Evolutionary conservation across 2,329 filamentous ascomycete genomes (phyloP).

Genomic region (Colletotrichum cereale): DNA sequence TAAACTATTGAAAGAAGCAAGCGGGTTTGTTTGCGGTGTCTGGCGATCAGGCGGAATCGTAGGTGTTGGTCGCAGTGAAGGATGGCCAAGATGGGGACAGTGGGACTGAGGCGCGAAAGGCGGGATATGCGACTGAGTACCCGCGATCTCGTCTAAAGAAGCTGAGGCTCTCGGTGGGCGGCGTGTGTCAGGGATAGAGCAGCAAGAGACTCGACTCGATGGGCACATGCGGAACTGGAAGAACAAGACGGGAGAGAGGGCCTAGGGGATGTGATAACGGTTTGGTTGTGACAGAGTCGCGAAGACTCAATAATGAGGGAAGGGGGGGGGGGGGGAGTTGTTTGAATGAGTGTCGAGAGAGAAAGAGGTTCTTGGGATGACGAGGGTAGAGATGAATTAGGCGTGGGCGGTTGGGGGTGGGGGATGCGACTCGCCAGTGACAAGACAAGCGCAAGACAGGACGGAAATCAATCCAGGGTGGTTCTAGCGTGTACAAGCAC

Average conservation of each 20-base stretch:
- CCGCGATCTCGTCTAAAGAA: slow-evolving; percentile 25
- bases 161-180: neutral
- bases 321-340: slow-evolving; percentile 47
- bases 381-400: slow-evolving; percentile 23
- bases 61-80: slow-evolving; percentile 18
- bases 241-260: slow-evolving; percentile 31
- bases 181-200: neutral
- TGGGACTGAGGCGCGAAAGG: slow-evolving; percentile 22
- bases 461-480: slow-evolving; percentile 21
- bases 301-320: neutral
- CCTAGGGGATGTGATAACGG: slow-evolving; percentile 23
- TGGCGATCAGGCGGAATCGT: slow-evolving; percentile 18
- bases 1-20: neutral
- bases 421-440: slow-evolving; percentile 24
- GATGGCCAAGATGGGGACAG: slow-evolving; percentile 23
- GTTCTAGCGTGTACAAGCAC: neutral
- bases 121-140: slow-evolving; percentile 32
- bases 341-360: slow-evolving; percentile 33
- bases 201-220: slow-evolving; percentile 15
- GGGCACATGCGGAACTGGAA: slow-evolving; percentile 13
- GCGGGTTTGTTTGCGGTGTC: slow-evolving; percentile 8
- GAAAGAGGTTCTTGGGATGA: slow-evolving; percentile 32
- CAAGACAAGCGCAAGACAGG: slow-evolving; percentile 19
- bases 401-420: slow-evolving; percentile 20
- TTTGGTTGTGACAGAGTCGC: slow-evolving; percentile 37